Percentiles rank a stretch among this genome's conserved stretches.
Conservation (phyloP, 805 yeast species). For the Candida berthetii region DNA sequence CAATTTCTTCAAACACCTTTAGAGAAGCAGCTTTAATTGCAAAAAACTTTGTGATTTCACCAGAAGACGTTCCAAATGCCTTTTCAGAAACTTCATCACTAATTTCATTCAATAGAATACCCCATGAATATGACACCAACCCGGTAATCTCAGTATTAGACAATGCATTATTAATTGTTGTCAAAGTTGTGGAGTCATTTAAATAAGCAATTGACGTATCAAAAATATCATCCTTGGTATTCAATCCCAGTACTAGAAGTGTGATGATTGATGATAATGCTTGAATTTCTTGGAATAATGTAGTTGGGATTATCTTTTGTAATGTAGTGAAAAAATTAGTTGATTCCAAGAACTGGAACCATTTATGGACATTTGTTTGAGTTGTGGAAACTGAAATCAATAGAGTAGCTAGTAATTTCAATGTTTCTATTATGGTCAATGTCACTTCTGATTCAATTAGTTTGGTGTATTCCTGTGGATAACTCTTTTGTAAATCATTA, state of each 20-base stretch:
- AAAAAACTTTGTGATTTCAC: constrained; percentile 4
- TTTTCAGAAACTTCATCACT: constrained; percentile 41
- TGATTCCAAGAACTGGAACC: constrained; percentile 50
- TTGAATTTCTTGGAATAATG: constrained; percentile 27
- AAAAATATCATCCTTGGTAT: constrained; percentile 38
- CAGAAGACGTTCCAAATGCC: constrained; percentile 19
- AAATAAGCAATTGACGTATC: constrained; percentile 31
- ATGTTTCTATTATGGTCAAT: constrained; percentile 26
- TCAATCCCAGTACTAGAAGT: constrained; percentile 50
- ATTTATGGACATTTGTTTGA: constrained; percentile 30
- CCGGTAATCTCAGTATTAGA: constrained; percentile 33
- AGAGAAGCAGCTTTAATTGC: constrained; percentile 26
- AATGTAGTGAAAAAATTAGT: constrained; percentile 15
- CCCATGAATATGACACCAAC: constrained; percentile 59
- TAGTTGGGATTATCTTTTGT: constrained; percentile 9
- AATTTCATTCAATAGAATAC: constrained; percentile 45
- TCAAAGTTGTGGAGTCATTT: constrained; percentile 31
- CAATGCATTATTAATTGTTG: constrained; percentile 33
- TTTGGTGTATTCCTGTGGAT: constrained; percentile 5
- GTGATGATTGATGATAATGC: constrained; percentile 43
- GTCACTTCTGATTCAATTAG: constrained; percentile 24
- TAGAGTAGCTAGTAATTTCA: constrained; percentile 33
- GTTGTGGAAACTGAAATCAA: constrained; percentile 31
- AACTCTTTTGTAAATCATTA: constrained; percentile 3
- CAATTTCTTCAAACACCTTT: constrained; percentile 41